Conservation (phyloP, 371 early-diverging fungal genomes). For the Thermomucor indicae-seudaticae region DNA sequence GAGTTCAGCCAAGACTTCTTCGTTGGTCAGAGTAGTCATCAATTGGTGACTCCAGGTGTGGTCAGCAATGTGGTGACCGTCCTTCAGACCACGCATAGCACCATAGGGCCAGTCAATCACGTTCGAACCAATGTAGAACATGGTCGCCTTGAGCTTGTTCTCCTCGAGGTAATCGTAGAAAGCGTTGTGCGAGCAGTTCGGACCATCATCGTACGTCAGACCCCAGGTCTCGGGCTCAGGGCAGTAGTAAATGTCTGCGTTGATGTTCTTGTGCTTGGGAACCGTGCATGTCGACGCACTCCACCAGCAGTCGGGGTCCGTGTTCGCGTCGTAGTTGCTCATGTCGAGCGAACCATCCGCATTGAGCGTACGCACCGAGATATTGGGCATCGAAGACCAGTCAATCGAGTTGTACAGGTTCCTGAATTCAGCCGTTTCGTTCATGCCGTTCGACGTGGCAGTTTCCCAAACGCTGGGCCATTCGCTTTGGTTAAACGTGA, state of each 20-base stretch:
- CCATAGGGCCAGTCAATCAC: conserved; percentile 54
- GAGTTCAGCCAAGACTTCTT: conserved; percentile 69
- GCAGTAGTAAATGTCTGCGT: conserved; percentile 45
- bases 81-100: conserved; percentile 47
- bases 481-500: conserved; percentile 12
- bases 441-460: conserved; percentile 34
- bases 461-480: conserved; percentile 31
- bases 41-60: conserved; percentile 73
- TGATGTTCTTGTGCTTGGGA: conserved; percentile 32
- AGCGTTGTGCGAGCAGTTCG: conserved; percentile 51
- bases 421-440: conserved; percentile 22
- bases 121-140: conserved; percentile 70
- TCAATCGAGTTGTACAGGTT: conserved; percentile 22
- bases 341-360: conserved; percentile 16
- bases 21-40: conserved; percentile 62
- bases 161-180: conserved; percentile 43
- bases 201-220: conserved; percentile 65
- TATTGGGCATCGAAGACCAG: conserved; percentile 25
- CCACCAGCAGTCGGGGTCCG: conserved; percentile 55
- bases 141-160: conserved; percentile 55
- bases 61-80: conserved; percentile 68
- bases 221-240: conserved; percentile 57
- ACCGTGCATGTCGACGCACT: conserved; percentile 37
- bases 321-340: conserved; percentile 14
- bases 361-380: conserved; percentile 9